Base-by-base conservation (phyloP, 2,329 filamentous ascomycete species). In the Penicillium sp. region DNA sequence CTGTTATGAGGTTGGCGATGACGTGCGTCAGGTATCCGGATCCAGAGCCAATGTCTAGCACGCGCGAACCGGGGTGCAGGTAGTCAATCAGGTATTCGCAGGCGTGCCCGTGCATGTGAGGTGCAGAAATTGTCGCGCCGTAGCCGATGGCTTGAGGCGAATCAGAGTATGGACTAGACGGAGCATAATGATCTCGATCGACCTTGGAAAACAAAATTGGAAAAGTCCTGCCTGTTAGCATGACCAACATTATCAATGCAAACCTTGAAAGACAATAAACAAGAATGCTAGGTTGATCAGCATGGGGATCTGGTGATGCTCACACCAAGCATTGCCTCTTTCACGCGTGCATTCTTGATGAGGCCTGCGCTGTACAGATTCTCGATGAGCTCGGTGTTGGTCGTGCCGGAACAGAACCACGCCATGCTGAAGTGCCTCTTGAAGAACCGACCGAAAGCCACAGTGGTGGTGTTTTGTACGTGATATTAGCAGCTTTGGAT, bases 21-120 rank as follows among this genome's bases (percentile, higher is more conserved):
- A 97, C 85, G 65, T 95, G 91, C 5, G 91, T 96, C 12, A 99
- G 77, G 68, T 97, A 97, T 0, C 89, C 89, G 2, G 83, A 88
- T 0, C 89, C 89, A 47, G 83, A 87, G 2, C 89, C 89, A 58
- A 93, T 81, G 65, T 93, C 89, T 2, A 93, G 79, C 1, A 90
- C 78, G 62, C 88, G 69, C 5, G 75, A 68, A 14, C 79, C 73
- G 1, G 83, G 80, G 1, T 76, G 68, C 7, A 88, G 77, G 67
- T 76, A 80, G 1, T 80, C 75, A 38, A 88, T 79, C 21, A 89
- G 78, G 5, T 82, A 81, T 68, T 88, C 84, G 64, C 79, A 81
- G 24, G 86, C 86, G 23, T 79, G 77, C 63, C 83, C 85, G 69
- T 89, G 86, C 86, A 89, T 89, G 71, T 89, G 86, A 1, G 86